Base-by-base conservation (phyloP, 805 yeast genomes). In the Jamesozyma lodderae region DNA sequence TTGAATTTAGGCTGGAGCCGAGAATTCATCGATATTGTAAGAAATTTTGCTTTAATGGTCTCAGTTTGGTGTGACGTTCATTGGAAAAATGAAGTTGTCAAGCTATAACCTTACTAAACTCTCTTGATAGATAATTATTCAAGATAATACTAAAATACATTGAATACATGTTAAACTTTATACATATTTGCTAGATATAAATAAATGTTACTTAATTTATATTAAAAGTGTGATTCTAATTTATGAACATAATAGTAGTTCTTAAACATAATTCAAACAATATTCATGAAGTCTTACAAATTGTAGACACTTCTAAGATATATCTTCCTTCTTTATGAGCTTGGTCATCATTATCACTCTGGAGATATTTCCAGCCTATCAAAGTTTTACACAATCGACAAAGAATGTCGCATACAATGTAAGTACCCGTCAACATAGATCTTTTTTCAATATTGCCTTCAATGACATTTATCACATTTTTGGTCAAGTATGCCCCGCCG, bases 51-150 rank as follows among this genome's bases (percentile, higher is more conserved):
- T 5, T 68, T 83, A 37, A 72, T 72, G 45, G 62, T 85, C 21
- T 68, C 82, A 46, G 64, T 68, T 45, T 81, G 94, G 92, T 74
- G 80, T 55, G 92, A 84, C 2, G 66, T 76, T 14, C 60, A 57
- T 13, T 82, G 88, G 70, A 70, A 67, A 42, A 30, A 45, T 14
- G 57, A 53, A 6, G 55, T 60, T 9, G 57, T 54, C 3, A 58
- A 55, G 31, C 36, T 59, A 27, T 54, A 30, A 24, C n/a, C n/a
- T n/a, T n/a, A n/a, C n/a, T n/a, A n/a, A n/a, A n/a, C n/a, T n/a
- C n/a, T n/a, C n/a, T 3, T n/a, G n/a, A 25, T 25, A 25, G 28
- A 25, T 25, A 25, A 16, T n/a, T 2, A 25, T 8, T 25, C 13
- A 9, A 25, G 14, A 11, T 6, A 25, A 25, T 7, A n/a, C n/a